Percentiles rank a stretch among this genome's conserved stretches.
Evolutionary conservation across 1,139 yeast genomes (phyloP).

Genomic region (Candida smagusa): DNA sequence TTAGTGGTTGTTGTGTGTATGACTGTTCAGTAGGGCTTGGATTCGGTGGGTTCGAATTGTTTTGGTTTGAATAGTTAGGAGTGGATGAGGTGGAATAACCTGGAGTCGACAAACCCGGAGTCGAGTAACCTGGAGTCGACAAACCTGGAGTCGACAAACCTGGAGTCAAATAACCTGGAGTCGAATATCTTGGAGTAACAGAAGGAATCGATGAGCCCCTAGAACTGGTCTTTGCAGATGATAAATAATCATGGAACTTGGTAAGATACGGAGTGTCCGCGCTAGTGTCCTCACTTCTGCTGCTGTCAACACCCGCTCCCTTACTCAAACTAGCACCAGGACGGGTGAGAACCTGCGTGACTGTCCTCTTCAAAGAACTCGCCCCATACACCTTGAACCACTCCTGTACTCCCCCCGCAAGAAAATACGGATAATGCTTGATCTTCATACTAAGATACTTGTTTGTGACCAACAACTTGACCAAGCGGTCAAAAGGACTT

Average conservation of each 20-base stretch:
- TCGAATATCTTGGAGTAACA: no score
- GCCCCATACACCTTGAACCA: conserved; percentile 38
- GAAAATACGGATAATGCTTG: conserved; percentile 31
- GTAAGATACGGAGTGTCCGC: conserved; percentile 13
- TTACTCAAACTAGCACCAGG: conserved; percentile 20
- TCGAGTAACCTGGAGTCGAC: no score
- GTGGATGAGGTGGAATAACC: no score
- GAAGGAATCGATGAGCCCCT: no score
- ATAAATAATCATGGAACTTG: conserved; percentile 39
- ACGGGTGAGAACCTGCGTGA: conserved; percentile 13
- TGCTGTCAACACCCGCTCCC: no score
- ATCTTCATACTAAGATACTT: conserved; percentile 35
- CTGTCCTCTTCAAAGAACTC: conserved; percentile 21
- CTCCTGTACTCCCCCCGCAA: conserved; percentile 41
- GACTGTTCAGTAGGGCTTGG: neutral
- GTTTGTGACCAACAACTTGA: conserved; percentile 49
- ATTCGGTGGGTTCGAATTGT: conserved; percentile 12
- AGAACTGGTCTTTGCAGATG: conserved; percentile 34
- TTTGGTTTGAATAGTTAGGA: no score
- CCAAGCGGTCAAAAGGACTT: conserved; percentile 46
- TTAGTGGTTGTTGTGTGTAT: conserved; percentile 1
- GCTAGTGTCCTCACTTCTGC: neutral
- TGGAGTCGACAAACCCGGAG: no score
- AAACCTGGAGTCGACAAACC: no score
- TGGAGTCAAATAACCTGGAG: no score